Conservation (phyloP, 345 rosid genomes). For the Bruguiera sexangula region DNA sequence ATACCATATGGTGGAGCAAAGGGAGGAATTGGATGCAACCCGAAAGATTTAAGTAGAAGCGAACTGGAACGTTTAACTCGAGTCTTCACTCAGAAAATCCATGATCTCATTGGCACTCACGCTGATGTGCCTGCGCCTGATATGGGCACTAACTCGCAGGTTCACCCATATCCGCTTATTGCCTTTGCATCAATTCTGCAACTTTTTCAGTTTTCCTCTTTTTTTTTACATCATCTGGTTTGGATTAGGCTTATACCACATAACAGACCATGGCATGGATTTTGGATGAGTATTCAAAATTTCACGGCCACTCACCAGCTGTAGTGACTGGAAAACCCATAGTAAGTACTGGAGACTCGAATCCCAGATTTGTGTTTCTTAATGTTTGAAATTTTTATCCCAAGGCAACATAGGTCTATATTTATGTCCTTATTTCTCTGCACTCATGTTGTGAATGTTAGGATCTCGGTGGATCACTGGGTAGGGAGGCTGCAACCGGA, state of each 20-base stretch:
- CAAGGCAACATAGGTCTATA: background rate
- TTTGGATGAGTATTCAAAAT: constrained; percentile 92
- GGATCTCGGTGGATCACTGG: constrained; percentile 99
- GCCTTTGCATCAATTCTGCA: background rate
- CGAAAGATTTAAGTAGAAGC: constrained; percentile 58
- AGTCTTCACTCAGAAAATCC: constrained; percentile 97
- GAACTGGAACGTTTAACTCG: constrained; percentile 91
- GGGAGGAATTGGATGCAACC: constrained; percentile 88
- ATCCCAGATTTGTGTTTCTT: background rate
- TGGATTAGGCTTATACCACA: background rate
- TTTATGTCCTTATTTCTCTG: background rate
- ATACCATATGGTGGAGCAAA: constrained; percentile 98
- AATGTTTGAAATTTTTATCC: background rate
- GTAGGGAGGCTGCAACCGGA: constrained; percentile 99
- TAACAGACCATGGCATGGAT: constrained; percentile 95
- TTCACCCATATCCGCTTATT: constrained; percentile 6
- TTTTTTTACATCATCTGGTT: background rate
- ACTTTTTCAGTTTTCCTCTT: background rate
- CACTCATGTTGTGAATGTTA: constrained; percentile 21
- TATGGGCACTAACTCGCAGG: constrained; percentile 95
- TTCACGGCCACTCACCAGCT: constrained; percentile 94
- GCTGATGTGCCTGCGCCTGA: constrained; percentile 97
- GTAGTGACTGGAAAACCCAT: constrained; percentile 92
- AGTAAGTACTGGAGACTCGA: constrained; percentile 35
- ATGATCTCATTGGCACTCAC: constrained; percentile 84